phyloP scores from a whole-genome alignment of 139 green algal genomes.

The Mychonastes homosphaera region DNA sequence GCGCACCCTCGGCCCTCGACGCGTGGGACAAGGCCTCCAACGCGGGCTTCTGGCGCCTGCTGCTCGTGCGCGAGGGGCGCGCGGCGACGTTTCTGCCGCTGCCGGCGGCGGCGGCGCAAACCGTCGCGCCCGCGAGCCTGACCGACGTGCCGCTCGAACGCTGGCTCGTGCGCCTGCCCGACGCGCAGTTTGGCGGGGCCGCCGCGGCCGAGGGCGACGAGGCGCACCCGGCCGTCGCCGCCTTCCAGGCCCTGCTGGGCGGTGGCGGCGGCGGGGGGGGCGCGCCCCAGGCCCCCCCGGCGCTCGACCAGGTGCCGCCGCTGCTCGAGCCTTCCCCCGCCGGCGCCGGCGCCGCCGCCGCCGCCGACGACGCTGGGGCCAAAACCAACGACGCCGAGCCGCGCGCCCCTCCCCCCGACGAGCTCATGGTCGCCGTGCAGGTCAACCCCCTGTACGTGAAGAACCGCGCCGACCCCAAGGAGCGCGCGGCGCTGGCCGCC shows the following conservation, averaged over 20 bases:
- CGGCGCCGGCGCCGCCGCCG: no score
- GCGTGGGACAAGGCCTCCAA: constrained; percentile 19
- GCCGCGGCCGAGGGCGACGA: no score
- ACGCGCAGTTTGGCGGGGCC: no score
- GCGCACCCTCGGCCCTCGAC: no score
- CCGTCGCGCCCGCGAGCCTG: constrained; percentile 5
- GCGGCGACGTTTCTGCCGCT: constrained; percentile 26
- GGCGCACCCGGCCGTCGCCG: no score
- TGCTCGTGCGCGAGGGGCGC: constrained; percentile 30
- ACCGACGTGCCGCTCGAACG: no score
- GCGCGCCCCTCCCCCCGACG: constrained; percentile 3
- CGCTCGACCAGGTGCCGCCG: not conserved
- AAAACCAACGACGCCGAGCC: constrained; percentile 21
- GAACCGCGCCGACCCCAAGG: no score
- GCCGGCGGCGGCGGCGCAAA: constrained; percentile 8
- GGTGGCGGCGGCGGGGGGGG: not conserved
- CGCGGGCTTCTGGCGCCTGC: constrained; percentile 32
- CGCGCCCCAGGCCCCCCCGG: not conserved
- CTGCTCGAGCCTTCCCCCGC: no score
- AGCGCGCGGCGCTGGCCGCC: not conserved
- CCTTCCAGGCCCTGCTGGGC: no score
- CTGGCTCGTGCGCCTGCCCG: no score
- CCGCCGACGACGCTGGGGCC: not conserved
- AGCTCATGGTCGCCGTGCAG: constrained; percentile 30
- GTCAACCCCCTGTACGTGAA: no score